Percentiles rank a stretch among this genome's conserved stretches.
Evolutionary conservation across 1,139 yeast genomes (phyloP).

Genomic region (Zygotorulaspora mrakii): DNA sequence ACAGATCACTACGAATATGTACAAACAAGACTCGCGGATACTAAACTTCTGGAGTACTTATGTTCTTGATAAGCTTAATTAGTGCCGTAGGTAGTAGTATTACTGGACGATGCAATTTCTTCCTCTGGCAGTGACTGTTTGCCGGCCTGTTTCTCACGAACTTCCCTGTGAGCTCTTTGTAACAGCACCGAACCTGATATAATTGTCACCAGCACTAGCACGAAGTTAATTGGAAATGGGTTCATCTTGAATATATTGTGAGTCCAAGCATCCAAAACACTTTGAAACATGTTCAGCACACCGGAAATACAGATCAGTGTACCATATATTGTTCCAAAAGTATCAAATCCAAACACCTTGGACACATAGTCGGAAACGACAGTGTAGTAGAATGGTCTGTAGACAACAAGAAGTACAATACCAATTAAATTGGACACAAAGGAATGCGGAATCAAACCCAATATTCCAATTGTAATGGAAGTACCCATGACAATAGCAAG

Average conservation of each 20-base stretch:
- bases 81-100: background rate
- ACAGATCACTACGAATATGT: too few species aligned
- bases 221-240: constrained; percentile 70
- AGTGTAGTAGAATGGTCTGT: constrained; percentile 89
- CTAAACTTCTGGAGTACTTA: too few species aligned
- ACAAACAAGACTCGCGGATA: too few species aligned
- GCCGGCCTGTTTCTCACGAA: constrained; percentile 5
- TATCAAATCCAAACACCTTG: constrained; percentile 87
- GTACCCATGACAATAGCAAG: constrained; percentile 50
- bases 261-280: constrained; percentile 63
- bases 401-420: constrained; percentile 67
- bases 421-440: constrained; percentile 58
- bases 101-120: background rate
- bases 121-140: constrained; percentile 2
- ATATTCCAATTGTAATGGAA: constrained; percentile 61
- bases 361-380: constrained; percentile 89
- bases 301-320: constrained; percentile 80
- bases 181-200: constrained; percentile 8
- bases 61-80: background rate
- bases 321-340: constrained; percentile 92
- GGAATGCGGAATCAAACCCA: constrained; percentile 57
- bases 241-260: constrained; percentile 64
- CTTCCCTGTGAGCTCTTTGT: constrained; percentile 6
- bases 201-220: constrained; percentile 41
- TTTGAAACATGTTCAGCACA: constrained; percentile 66